These are phyloP conservation scores for Castanea crenata DNA, from an alignment of 306 rosid species.

Conservation along the genomic window DNA sequence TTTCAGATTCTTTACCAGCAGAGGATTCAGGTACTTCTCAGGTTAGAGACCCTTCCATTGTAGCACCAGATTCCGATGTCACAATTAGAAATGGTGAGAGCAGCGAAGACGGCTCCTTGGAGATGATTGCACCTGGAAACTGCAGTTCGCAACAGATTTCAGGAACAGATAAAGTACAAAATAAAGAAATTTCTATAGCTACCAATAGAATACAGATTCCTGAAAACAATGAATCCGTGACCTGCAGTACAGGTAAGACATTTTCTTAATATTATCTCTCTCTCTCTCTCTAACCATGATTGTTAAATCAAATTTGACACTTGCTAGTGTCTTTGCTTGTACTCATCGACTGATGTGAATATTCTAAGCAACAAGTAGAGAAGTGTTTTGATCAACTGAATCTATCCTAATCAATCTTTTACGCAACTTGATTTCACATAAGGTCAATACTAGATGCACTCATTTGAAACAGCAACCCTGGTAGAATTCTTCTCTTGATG, in stretches of 20 bases:
- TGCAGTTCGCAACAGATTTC: conserved; percentile 31
- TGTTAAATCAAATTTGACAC: neutral
- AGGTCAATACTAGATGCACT: neutral
- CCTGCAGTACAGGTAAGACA: conserved; percentile 52
- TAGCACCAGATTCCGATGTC: conserved; percentile 10
- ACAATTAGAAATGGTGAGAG: conserved; percentile 5
- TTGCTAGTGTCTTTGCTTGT: conserved; percentile 19
- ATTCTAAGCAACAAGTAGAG: neutral
- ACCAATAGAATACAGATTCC: conserved; percentile 15
- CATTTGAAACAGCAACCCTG: neutral
- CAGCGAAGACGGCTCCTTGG: conserved; percentile 17
- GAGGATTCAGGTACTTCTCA: conserved; percentile 39
- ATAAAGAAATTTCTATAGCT: conserved; percentile 24
- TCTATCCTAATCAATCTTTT: neutral
- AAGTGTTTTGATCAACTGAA: neutral
- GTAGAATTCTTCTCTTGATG: neutral
- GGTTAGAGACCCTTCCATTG: conserved; percentile 26
- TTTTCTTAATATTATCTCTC: neutral
- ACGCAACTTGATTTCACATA: neutral
- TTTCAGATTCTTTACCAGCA: conserved; percentile 28
- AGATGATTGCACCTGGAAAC: conserved; percentile 22
- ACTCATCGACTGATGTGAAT: neutral
- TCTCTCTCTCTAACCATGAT: neutral
- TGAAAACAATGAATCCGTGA: conserved; percentile 26
- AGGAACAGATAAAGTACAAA: conserved; percentile 16